These are phyloP conservation scores for Bodo saltans DNA, from an alignment of 78 protist species.

Conservation along the genomic window DNA sequence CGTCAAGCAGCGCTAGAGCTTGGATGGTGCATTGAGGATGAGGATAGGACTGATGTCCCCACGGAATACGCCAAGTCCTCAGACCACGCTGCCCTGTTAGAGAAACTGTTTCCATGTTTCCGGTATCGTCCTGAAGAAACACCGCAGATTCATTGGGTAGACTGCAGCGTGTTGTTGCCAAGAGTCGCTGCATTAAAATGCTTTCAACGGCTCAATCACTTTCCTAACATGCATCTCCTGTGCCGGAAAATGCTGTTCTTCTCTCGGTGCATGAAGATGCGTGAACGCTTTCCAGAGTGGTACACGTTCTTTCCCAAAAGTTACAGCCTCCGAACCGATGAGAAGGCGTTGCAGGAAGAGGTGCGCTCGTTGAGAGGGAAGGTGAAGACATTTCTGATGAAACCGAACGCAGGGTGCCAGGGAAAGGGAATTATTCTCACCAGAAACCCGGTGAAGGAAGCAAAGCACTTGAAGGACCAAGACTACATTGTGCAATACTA, in stretches of 20 bases:
- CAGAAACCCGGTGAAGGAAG: background rate
- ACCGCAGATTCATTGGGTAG: background rate
- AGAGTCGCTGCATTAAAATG: background rate
- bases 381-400: slow-evolving; percentile 15
- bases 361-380: background rate
- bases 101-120: background rate
- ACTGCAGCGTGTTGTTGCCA: background rate
- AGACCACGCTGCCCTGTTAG: background rate
- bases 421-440: slow-evolving; percentile 42
- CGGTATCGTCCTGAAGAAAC: background rate
- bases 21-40: background rate
- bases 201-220: slow-evolving; percentile 40
- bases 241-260: slow-evolving; percentile 26
- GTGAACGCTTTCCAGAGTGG: background rate
- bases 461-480: background rate
- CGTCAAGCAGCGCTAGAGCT: background rate
- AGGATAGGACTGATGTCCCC: background rate
- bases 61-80: background rate
- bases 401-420: slow-evolving; percentile 41
- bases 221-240: slow-evolving; percentile 33
- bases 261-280: background rate
- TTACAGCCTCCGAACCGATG: background rate
- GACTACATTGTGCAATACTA: slow-evolving; percentile 55
- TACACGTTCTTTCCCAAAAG: slow-evolving; percentile 33
- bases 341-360: background rate